phyloP scores from a whole-genome alignment of 331 rosid species.

The Pyrus hybrid region DNA sequence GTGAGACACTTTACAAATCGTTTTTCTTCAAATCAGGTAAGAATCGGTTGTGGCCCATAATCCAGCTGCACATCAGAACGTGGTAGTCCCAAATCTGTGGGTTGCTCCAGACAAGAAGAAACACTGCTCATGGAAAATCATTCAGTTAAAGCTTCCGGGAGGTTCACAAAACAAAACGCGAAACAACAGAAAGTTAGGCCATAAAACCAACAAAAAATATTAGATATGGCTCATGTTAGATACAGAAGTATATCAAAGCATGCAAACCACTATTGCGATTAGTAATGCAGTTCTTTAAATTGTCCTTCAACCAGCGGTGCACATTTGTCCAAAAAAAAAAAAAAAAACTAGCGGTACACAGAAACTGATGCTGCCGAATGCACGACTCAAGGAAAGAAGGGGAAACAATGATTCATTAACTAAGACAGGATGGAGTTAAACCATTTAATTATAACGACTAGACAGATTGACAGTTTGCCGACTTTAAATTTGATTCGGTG shows the following conservation, averaged over 20 bases:
- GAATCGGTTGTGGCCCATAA: constrained; percentile 39
- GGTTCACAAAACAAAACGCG: background rate
- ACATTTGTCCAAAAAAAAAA: too few relatives aligned
- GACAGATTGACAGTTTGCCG: background rate
- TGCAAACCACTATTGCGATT: too few relatives aligned
- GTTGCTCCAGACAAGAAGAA: background rate
- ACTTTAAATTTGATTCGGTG: background rate
- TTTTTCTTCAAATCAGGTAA: constrained; percentile 21
- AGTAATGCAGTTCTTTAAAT: too few relatives aligned
- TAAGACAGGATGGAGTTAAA: background rate
- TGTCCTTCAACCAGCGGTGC: too few relatives aligned
- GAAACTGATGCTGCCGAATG: too few relatives aligned
- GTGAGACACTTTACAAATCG: background rate
- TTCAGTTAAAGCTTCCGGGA: background rate
- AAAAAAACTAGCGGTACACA: too few relatives aligned
- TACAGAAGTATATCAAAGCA: too few relatives aligned
- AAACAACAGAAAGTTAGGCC: background rate
- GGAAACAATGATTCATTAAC: too few relatives aligned
- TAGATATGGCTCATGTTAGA: background rate
- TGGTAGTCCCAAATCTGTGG: background rate
- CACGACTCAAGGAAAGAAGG: too few relatives aligned
- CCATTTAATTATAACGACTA: background rate
- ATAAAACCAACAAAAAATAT: background rate
- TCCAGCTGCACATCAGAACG: constrained; percentile 23
- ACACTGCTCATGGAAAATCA: background rate